Evolutionary conservation across 805 yeast genomes (phyloP), one percentile per base, ranked within the genome.

Genomic region (Candida hungchunana): DNA sequence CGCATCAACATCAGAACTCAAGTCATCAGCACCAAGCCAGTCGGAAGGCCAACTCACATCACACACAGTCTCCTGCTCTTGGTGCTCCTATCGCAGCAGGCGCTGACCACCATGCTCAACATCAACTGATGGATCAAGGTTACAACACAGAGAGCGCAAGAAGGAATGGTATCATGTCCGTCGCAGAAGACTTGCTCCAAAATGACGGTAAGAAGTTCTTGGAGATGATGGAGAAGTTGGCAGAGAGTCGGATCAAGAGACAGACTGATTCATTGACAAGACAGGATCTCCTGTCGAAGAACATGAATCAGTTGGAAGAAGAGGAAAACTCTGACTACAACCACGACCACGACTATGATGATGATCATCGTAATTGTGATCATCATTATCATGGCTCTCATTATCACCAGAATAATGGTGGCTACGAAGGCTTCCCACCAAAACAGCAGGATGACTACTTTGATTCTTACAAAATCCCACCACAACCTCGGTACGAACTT

Each of bases 151-250:
- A 39, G 16, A 21, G 22, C n/a, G 34, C 47, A 18, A 36, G 45
- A 34, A 47, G 50, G 43, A 64, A 60, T 24, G 77, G 76, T 11
- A 63, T 74, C 39, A 59, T 71, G 44, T 66, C 80, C 4, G 73
- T 88, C 28, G 93, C 95, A 1, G 94, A 86, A 46, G 94, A 86
- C 51, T 58, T 88, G 18, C 67, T 86, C 48, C 75, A 75, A 47
- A 80, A 79, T 52, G 85, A 82, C 43, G 95, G 95, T n/a, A 71
- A 73, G 44, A 74, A 78, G 27, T 84, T 87, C 44, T 71, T 86
- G 21, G 80, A 80, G 44, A 79, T 85, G 71, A 80, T 88, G 75
- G 94, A 86, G 56, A 71, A 77, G 35, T 64, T 84, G 29, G 84
- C 87, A 4, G 71, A 72, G 39, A 69, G 77, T 29, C 61, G 76